Percentiles rank a stretch among this genome's conserved stretches.
Evolutionary conservation across 441 rosid species (phyloP).

Genomic region (Oxalis stricta): DNA sequence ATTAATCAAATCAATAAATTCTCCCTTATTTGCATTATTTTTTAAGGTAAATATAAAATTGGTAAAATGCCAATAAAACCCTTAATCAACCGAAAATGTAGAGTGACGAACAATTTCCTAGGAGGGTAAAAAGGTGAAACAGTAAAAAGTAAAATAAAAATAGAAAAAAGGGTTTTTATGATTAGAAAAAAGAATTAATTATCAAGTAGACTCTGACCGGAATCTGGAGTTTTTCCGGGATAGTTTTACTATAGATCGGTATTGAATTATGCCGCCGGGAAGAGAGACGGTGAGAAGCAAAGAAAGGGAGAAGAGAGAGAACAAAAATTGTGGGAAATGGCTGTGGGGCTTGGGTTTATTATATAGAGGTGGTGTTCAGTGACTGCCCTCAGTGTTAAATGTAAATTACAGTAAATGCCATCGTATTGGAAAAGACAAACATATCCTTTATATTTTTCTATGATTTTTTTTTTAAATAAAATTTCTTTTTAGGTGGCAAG

Average conservation of each 20-base stretch:
- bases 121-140: not conserved
- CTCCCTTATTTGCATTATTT: too few relatives aligned
- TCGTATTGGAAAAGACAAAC: not conserved
- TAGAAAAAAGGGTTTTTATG: not conserved
- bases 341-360: conserved; percentile 2
- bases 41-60: not conserved
- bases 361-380: conserved; percentile 19
- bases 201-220: not conserved
- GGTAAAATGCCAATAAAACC: not conserved
- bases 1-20: not conserved
- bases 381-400: not conserved
- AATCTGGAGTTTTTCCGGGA: conserved; percentile 3
- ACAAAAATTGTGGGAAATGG: not conserved
- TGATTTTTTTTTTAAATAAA: too few relatives aligned
- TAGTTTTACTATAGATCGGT: not conserved
- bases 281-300: not conserved
- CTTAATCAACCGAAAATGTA: too few relatives aligned
- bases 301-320: not conserved
- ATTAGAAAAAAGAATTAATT: not conserved
- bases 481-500: too few relatives aligned
- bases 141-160: not conserved
- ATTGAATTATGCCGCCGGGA: not conserved
- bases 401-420: conserved; percentile 9
- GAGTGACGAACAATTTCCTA: not conserved
- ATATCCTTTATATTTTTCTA: conserved; percentile 10